phyloP scores from a whole-genome alignment of 129 eudicot species.

The Apium graveolens region DNA sequence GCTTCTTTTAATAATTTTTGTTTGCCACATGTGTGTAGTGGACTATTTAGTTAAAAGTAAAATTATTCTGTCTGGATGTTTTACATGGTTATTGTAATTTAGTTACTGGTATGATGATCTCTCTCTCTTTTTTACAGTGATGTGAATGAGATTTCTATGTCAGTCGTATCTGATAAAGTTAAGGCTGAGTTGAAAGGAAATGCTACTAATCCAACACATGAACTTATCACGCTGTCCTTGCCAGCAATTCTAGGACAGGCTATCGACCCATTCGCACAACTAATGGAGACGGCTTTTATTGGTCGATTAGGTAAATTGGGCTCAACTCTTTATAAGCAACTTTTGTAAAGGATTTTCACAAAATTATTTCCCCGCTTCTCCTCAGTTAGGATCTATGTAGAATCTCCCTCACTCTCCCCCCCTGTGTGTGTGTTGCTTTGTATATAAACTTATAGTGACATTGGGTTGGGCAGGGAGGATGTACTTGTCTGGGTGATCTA shows the following conservation, averaged over 20 bases:
- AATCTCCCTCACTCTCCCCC: neutral
- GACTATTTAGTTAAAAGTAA: neutral
- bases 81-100: neutral
- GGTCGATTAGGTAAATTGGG: slow-evolving; percentile 71
- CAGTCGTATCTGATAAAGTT: slow-evolving; percentile 15
- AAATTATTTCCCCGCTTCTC: neutral
- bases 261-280: slow-evolving; percentile 77
- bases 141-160: slow-evolving; percentile 24
- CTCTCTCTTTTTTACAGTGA: slow-evolving; percentile 33
- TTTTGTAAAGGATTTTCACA: neutral
- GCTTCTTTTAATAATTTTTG: neutral
- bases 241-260: slow-evolving; percentile 97
- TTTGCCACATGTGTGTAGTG: neutral
- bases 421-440: neutral
- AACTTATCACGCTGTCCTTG: slow-evolving; percentile 61
- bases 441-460: neutral
- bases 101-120: slow-evolving; percentile 10
- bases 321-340: neutral
- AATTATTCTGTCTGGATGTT: neutral
- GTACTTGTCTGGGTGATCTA: neutral
- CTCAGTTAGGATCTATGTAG: neutral
- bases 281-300: slow-evolving; percentile 96
- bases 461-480: neutral
- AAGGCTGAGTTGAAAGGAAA: slow-evolving; percentile 14
- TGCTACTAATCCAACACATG: slow-evolving; percentile 23